A percentile compares a stretch with the other conserved stretches of the same genome.
Conservation (phyloP, 129 eudicot species). For the Lactuca sativa region DNA sequence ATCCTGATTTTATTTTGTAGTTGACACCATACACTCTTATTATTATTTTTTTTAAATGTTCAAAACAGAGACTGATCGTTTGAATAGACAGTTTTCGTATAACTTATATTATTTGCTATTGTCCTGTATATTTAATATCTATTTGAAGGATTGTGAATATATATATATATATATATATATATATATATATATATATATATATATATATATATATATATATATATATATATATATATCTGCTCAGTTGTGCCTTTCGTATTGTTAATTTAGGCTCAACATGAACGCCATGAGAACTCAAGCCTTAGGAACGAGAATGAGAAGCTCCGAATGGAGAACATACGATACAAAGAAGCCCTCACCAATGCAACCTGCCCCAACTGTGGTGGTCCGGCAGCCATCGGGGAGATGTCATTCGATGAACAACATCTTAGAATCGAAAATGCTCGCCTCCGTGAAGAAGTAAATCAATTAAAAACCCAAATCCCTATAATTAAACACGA, state of each 20-base stretch:
- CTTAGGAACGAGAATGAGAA: constrained; percentile 59
- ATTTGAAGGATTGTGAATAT: neutral
- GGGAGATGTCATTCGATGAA: constrained; percentile 62
- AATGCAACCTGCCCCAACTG: constrained; percentile 57
- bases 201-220: neutral
- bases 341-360: constrained; percentile 50
- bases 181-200: constrained; percentile 12
- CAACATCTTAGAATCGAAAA: constrained; percentile 61
- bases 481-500: neutral
- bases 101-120: too few relatives aligned
- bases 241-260: constrained; percentile 12
- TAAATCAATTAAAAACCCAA: constrained; percentile 23
- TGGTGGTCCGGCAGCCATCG: constrained; percentile 58
- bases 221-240: constrained; percentile 2
- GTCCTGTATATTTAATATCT: neutral
- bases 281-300: constrained; percentile 56
- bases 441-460: constrained; percentile 57
- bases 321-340: constrained; percentile 60
- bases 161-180: constrained; percentile 15
- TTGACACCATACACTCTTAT: neutral
- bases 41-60: too few relatives aligned
- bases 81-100: too few relatives aligned
- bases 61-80: too few relatives aligned
- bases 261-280: constrained; percentile 52
- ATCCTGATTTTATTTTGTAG: neutral